Base-by-base conservation (phyloP, 2,329 filamentous ascomycete genomes). In the Penicillium brasilianum region DNA sequence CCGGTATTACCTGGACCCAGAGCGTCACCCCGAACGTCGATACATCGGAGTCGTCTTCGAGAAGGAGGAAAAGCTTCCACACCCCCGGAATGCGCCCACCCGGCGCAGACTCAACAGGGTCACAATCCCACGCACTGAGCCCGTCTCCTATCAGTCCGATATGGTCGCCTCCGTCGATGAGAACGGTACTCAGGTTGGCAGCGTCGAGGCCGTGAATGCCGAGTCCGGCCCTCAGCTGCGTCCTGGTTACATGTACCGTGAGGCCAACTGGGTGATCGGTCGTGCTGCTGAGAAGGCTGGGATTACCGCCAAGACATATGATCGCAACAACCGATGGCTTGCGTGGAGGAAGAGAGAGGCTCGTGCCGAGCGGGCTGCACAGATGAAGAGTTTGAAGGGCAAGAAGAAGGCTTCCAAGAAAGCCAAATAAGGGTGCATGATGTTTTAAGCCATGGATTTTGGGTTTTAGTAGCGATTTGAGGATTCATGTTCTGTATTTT, bases 31-130 rank as follows among this genome's bases (percentile, higher is more conserved):
- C 0, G 90, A 92, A 68, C 87, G 93, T 62, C 92, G 96, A 77
- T 99, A 93, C 83, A 99, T 99, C 72, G 95, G 95, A 63, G 90
- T 99, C 20, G 90, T 91, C 36, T 93, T 97, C 77, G 85, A 93
- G 75, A 92, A 92, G 74, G 83, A 88, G 16, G 91, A 96, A 71
- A 87, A 83, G 34, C 86, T 99, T 1, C 95, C 95, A 0, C 88
- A 90, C 72, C 89, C 91, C 0, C 80, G 78, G 28, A 90, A 94
- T 74, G 89, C 90, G 4, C 87, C 90, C 64, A 87, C 91, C 58
- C 86, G 88, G 71, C 86, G 95, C 67, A 85, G 87, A 55, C 83
- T 99, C 62, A 90, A 90, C 69, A 90, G 96, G 85, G 82, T 88
- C 5, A 85, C 83, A 32, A 81, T 84, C 55, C 72, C 75, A 11